Evolutionary conservation across 2,329 filamentous ascomycete genomes (phyloP), one percentile per base, ranked within the genome.

Genomic region (Alternaria dauci): DNA sequence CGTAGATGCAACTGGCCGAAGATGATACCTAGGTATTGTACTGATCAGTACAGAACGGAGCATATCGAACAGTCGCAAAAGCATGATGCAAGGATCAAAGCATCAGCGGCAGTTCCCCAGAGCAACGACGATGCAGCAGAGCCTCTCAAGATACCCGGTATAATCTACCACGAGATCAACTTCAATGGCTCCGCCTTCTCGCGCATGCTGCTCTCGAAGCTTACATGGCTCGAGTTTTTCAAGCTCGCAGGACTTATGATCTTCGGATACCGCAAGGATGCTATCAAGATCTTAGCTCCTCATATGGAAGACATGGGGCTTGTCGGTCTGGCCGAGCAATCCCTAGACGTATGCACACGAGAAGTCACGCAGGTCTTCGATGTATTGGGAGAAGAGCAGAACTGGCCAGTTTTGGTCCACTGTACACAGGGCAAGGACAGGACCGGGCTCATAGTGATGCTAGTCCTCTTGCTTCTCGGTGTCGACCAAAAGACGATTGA

Each of bases 371-470:
- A 82, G 70, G 79, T 85, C 28, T 84, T 89, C 38, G 78, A 80
- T 8, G 76, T 86, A 7, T 76, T 87, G 25, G 78, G 83, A 9
- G 75, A 83, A 1, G 74, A 81, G 2, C 68, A 76, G 0, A 83
- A 82, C 16, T 87, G 88, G 64, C 92, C 93, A 0, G 78, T 89
- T 1, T 74, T 96, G 8, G 80, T 95, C 2, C 92, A 96, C 77
- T 97, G 93, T 77, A 95, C 93, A 0, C 92, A 96, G 71, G 93
- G 93, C 59, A 97, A 96, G 75, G 93, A 96, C 73, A 86, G 93
- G 2, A 93, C 88, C 1, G 93, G 93, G 0, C 81, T 96, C 12
- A 82, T 91, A 11, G 82, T 92, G 5, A 81, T 90, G 41, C 81
- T 96, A 4, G 78, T 90, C 0, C 80, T 96, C 20, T 82, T 94